Conservation (phyloP, 2,329 filamentous ascomycete species). For the Beauveria brongniartii region DNA sequence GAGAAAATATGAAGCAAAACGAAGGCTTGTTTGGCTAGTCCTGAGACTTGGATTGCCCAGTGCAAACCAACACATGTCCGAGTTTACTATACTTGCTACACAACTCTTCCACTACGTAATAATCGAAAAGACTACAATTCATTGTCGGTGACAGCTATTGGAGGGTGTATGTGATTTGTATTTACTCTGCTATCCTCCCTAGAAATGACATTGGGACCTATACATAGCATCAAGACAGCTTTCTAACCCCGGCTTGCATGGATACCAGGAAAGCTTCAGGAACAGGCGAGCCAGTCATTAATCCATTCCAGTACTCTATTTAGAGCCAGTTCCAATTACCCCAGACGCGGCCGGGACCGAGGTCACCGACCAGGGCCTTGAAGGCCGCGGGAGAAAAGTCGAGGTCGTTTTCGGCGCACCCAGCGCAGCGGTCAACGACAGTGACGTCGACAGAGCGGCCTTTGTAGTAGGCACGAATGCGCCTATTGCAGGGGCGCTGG, state of each 20-base stretch:
- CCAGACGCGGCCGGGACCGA: constrained; percentile 18
- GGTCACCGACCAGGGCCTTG: constrained; percentile 30
- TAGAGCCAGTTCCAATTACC: constrained; percentile 22
- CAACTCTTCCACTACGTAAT: not conserved
- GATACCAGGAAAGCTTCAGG: not conserved
- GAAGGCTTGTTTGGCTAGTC: too few relatives aligned
- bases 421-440: constrained; percentile 60
- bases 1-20: too few relatives aligned
- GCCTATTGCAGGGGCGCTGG: constrained; percentile 49
- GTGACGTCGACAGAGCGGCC: constrained; percentile 45
- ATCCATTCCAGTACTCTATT: not conserved
- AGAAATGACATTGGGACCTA: not conserved
- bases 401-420: constrained; percentile 37
- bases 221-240: not conserved
- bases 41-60: too few relatives aligned
- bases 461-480: constrained; percentile 51
- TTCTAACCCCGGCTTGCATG: too few relatives aligned
- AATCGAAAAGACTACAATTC: too few relatives aligned
- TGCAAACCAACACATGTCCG: not conserved
- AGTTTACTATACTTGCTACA: not conserved
- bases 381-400: constrained; percentile 42
- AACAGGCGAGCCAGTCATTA: not conserved
- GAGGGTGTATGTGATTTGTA: not conserved
- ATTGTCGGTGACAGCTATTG: too few relatives aligned
- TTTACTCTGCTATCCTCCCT: not conserved